These are phyloP conservation scores for Colletotrichum siamense DNA, from an alignment of 2,329 filamentous ascomycete species.

Conservation along the genomic window DNA sequence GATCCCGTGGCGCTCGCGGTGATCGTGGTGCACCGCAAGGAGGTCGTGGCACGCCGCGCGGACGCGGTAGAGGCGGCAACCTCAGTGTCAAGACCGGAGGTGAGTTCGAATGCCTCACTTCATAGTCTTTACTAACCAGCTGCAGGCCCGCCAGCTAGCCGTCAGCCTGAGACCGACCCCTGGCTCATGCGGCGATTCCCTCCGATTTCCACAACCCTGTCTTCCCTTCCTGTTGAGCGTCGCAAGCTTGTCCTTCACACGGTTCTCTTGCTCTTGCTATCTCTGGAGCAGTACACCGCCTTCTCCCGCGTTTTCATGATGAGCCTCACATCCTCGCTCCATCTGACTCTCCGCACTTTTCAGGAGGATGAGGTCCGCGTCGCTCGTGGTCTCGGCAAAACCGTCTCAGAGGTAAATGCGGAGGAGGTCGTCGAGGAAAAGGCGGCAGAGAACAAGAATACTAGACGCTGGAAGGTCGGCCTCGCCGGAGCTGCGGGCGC, in stretches of 20 bases:
- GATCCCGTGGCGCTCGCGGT: constrained; percentile 24
- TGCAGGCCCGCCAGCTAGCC: not conserved
- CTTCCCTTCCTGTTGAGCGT: constrained; percentile 63
- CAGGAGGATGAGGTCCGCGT: constrained; percentile 77
- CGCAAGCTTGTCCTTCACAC: constrained; percentile 74
- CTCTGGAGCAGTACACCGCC: constrained; percentile 77
- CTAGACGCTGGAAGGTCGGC: constrained; percentile 76
- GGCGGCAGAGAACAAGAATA: constrained; percentile 66
- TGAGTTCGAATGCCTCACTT: not conserved
- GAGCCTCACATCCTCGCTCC: constrained; percentile 72
- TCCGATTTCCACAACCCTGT: constrained; percentile 66
- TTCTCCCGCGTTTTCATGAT: constrained; percentile 76
- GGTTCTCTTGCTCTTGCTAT: constrained; percentile 74
- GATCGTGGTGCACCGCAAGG: constrained; percentile 17
- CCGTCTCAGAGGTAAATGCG: constrained; percentile 59
- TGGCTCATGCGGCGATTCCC: constrained; percentile 57
- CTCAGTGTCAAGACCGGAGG: constrained; percentile 26
- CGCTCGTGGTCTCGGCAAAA: constrained; percentile 74
- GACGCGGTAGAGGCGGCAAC: constrained; percentile 16
- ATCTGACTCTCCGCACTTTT: constrained; percentile 69
- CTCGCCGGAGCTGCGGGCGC: constrained; percentile 51
- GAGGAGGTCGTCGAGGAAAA: constrained; percentile 36
- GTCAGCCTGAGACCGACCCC: constrained; percentile 44
- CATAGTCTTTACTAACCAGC: not conserved
- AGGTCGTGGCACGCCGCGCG: constrained; percentile 13